Conservation (phyloP, 208 protist genomes). For the Acanthamoeba sp. region DNA sequence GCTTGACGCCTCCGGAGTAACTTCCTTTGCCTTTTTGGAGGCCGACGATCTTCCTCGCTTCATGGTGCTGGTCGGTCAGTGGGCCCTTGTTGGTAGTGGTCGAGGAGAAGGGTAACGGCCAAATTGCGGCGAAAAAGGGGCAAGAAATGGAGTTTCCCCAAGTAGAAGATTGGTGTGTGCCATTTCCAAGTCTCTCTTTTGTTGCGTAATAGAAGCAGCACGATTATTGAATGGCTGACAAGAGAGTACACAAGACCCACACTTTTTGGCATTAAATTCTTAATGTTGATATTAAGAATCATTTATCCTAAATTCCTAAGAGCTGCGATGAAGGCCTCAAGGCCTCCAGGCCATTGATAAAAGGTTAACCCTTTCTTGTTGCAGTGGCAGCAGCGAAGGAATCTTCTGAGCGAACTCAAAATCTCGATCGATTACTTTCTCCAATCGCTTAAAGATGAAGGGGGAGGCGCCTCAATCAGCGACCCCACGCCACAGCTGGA, state of each 20-base stretch:
- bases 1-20: background rate
- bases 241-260: background rate
- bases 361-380: background rate
- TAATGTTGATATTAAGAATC: background rate
- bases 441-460: conserved; percentile 16
- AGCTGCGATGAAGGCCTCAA: background rate
- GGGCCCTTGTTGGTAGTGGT: too few species aligned
- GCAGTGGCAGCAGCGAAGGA: conserved; percentile 31
- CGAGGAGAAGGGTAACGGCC: too few species aligned
- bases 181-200: too few species aligned
- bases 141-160: too few species aligned
- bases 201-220: background rate
- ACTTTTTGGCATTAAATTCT: background rate
- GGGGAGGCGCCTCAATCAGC: background rate
- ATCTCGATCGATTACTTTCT: conserved; percentile 40
- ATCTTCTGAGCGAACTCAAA: conserved; percentile 17
- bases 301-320: background rate
- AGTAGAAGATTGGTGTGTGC: too few species aligned
- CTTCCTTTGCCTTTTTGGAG: background rate
- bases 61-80: background rate
- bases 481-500: conserved; percentile 62
- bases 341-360: too few species aligned
- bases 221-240: background rate
- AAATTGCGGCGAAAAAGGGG: too few species aligned
- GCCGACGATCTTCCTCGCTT: background rate